Evolutionary conservation across 2,329 filamentous ascomycete species (phyloP), one percentile per base, ranked within the genome.

Genomic region (Botrytis galanthina): DNA sequence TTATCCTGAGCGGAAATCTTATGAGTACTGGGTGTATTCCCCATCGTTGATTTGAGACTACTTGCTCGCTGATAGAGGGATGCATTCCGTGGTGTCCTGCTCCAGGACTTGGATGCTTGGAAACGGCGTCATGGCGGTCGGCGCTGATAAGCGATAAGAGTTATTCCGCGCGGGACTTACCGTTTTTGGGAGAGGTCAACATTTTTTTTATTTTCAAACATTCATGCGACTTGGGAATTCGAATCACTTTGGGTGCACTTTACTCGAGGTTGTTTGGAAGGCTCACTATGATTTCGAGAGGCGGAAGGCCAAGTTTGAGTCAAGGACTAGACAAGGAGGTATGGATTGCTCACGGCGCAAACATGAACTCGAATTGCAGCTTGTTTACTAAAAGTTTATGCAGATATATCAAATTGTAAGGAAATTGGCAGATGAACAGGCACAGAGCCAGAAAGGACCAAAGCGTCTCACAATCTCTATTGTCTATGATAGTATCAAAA

Each of bases 1-100:
- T 94, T 94, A 85, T 98, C 95, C 85, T 98, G 95, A 79, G 89
- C 87, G 48, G 91, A 91, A 75, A 92, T 89, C 82, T 90, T 92
- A 80, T 88, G 86, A 73, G 87, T 84, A 82, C 89, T 92, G 78
- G 83, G 83, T 69, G 86, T 83, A 81, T 92, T 92, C 64, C 91
- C 91, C 91, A 92, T 92, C 57, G 42, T 77, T 48, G 42, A 70
- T 51, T 44, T 60, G 46, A 37, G 60, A 60, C 63, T 75, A 75
- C 73, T 72, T 75, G 74, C 74, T 66, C 35, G 22, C 57, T 35
- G 51, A 22, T 39, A 16, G 26, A 60, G 29, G 20, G 48, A 69
- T 51, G 29, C 71, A 72, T 68, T 48, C 70, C 51, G 51, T 51
- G 22, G 32, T 60, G 29, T 32, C 12, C 22, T 68, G 35, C 20